Base-by-base conservation (phyloP, 2,329 filamentous ascomycete species). In the Ophiosphaerella narmari region DNA sequence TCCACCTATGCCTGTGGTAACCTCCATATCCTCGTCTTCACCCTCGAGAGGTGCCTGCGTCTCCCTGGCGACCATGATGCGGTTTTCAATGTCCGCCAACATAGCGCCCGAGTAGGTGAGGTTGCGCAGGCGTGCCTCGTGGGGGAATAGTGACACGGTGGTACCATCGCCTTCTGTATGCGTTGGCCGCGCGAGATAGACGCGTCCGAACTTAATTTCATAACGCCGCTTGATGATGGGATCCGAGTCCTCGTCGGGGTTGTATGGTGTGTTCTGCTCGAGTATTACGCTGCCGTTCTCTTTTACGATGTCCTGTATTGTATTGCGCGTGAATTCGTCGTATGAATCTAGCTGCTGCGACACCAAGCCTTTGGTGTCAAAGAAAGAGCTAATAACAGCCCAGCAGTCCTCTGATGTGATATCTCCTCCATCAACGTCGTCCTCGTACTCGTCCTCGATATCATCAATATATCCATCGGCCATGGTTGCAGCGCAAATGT, bases 351-450 rank as follows among this genome's bases (percentile, higher is more conserved):
- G 87, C 79, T 99, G 94, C 76, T 99, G 93, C 13, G 94, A 96
- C 18, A 96, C 94, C 29, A 99, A 83, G 67, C 94, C 93, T 77
- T 97, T 99, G 56, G 86, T 84, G 65, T 97, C 91, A 78, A 99
- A 99, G 80, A 97, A 97, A 8, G 94, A 89, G 48, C 90, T 91
- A 72, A 99, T 97, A 68, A 97, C 93, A 59, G 89, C 89, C 94
- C 95, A 99, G 80, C 91, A 97, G 77, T 99, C 95, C 79, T 97
- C 94, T 54, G 92, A 90, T 23, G 92, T 96, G 77, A 97, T 96
- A 63, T 80, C 80, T 52, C 82, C 78, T 55, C 86, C 83, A 32
- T 84, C 69, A 35, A 78, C 84, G 51, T 82, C 85, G 13, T 72
- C 66, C 47, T 67, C 64, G 65, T 88, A 88, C 57, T 86, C 84